Percentiles rank a stretch among this genome's conserved stretches.
Evolutionary conservation across 169 alveolate genomes (phyloP).

Genomic region (Plasmodium cynomolgi): DNA sequence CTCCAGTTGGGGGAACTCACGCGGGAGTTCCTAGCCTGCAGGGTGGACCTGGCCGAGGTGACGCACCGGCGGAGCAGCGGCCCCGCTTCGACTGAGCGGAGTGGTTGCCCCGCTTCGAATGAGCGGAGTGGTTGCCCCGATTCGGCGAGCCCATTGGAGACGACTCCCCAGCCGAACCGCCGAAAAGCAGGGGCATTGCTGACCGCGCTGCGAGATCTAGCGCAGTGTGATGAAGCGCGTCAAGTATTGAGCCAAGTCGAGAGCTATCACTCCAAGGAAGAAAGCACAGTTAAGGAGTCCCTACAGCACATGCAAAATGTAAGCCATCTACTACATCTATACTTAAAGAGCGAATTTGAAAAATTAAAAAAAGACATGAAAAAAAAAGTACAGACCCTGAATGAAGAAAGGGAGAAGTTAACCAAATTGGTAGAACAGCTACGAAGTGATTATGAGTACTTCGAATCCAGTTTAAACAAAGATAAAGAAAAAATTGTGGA

Average conservation of each 20-base stretch:
- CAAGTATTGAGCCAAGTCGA: not conserved
- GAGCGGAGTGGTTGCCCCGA: not conserved
- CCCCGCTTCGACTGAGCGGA: not conserved
- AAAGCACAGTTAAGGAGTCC: not conserved
- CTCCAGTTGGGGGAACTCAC: slow-evolving; percentile 1
- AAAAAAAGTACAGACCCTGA: not conserved
- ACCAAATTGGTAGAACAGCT: not conserved
- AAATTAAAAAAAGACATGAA: slow-evolving; percentile 11
- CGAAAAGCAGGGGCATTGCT: not conserved
- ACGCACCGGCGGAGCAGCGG: not conserved
- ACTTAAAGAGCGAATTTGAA: not conserved
- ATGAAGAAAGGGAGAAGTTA: not conserved
- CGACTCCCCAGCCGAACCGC: not conserved
- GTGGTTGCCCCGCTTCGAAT: too few relatives aligned
- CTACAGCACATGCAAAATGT: slow-evolving; percentile 18
- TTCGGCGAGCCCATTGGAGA: not conserved
- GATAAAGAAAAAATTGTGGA: not conserved
- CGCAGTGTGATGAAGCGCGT: not conserved
- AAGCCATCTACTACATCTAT: slow-evolving; percentile 1
- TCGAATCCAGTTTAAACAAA: not conserved
- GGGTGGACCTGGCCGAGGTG: not conserved
- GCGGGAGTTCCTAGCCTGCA: slow-evolving; percentile 16
- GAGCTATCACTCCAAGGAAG: not conserved
- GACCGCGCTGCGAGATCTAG: not conserved
- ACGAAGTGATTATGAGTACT: slow-evolving; percentile 1